Evolutionary conservation across 257 asterid species (phyloP).

Genomic region (Schizonepeta tenuifolia): DNA sequence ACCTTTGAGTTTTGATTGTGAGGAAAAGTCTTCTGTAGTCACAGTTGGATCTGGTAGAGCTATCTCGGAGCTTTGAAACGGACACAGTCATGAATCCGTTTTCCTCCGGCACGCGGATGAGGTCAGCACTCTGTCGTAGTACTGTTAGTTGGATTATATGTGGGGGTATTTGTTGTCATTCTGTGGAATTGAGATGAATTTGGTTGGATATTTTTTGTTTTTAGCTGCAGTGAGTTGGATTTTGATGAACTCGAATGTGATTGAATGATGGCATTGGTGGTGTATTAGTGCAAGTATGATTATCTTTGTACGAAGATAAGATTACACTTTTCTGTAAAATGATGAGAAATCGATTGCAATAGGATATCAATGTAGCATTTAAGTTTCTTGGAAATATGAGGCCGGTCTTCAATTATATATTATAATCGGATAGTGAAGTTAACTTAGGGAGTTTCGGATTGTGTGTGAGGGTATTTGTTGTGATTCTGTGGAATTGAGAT

Average conservation of each 20-base stretch:
- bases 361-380: slow-evolving; percentile 6
- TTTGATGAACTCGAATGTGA: slow-evolving; percentile 18
- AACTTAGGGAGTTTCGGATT: slow-evolving; percentile 6
- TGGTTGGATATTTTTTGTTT: slow-evolving; percentile 12
- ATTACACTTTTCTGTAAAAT: slow-evolving; percentile 4
- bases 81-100: slow-evolving; percentile 87
- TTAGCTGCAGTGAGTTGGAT: slow-evolving; percentile 21
- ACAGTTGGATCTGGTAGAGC: slow-evolving; percentile 69
- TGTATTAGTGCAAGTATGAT: slow-evolving; percentile 5
- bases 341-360: slow-evolving; percentile 19
- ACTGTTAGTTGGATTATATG: slow-evolving; percentile 29
- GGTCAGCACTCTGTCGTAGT: slow-evolving; percentile 41
- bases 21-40: slow-evolving; percentile 18
- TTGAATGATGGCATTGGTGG: slow-evolving; percentile 17
- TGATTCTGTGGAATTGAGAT: slow-evolving; percentile 26
- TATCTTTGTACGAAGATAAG: neutral
- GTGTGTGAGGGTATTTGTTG: neutral
- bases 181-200: slow-evolving; percentile 25
- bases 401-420: neutral
- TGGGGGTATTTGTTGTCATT: slow-evolving; percentile 11
- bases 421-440: neutral
- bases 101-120: slow-evolving; percentile 86
- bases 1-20: slow-evolving; percentile 31
- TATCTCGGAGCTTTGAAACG: slow-evolving; percentile 54
- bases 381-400: neutral